phyloP scores from a whole-genome alignment of 305 asterid species.

The Striga hermonthica region DNA sequence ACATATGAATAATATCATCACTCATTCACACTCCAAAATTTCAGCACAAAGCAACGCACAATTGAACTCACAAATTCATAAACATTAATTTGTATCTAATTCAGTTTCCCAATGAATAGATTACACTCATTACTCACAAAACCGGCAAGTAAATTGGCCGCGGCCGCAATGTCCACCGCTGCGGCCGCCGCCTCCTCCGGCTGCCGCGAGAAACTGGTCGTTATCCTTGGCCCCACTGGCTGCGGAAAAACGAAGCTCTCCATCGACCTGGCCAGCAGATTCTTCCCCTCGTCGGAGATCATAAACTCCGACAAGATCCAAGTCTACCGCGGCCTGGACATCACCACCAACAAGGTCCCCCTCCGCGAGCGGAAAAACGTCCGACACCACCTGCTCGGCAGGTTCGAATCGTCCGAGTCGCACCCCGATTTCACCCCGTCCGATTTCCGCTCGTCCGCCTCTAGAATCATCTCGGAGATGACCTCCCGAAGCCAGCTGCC shows the following conservation, averaged over 20 bases:
- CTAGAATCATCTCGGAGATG: constrained; percentile 39
- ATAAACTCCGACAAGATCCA: constrained; percentile 93
- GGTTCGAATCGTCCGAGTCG: constrained; percentile 49
- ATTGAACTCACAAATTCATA: neutral
- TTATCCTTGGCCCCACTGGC: constrained; percentile 84
- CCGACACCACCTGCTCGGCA: constrained; percentile 77
- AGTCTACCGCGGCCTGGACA: constrained; percentile 56
- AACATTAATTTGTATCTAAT: too few relatives aligned
- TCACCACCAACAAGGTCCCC: constrained; percentile 75
- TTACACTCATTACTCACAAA: too few relatives aligned
- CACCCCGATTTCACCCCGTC: constrained; percentile 60
- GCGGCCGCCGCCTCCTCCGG: constrained; percentile 15
- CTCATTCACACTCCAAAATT: too few relatives aligned
- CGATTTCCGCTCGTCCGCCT: constrained; percentile 49
- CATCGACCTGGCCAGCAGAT: constrained; percentile 56
- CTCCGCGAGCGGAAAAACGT: constrained; percentile 47
- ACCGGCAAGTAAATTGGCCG: neutral
- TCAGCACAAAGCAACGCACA: too few relatives aligned
- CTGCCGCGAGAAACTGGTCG: constrained; percentile 44
- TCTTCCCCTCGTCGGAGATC: constrained; percentile 60
- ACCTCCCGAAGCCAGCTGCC: constrained; percentile 44
- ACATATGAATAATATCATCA: too few relatives aligned
- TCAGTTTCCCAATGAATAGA: too few relatives aligned
- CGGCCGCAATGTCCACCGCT: constrained; percentile 35
- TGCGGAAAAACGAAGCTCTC: constrained; percentile 86